phyloP scores from a whole-genome alignment of 192 early-diverging fungal genomes.

The Backusella luteola region DNA sequence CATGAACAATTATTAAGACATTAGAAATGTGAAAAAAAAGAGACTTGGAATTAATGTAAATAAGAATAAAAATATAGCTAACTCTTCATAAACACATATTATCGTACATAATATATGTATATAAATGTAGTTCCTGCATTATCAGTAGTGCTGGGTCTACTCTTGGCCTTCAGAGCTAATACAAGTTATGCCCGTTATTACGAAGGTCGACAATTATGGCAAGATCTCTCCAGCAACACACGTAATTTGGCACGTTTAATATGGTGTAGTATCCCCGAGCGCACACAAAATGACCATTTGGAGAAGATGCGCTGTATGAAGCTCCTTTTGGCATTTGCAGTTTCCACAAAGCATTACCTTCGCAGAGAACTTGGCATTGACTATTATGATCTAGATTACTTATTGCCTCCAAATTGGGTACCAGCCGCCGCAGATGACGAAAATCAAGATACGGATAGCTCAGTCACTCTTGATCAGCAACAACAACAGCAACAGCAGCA shows the following conservation, averaged over 20 bases:
- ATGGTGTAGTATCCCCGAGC: conserved; percentile 61
- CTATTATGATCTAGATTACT: conserved; percentile 57
- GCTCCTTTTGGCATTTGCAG: conserved; percentile 52
- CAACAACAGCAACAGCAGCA: background rate
- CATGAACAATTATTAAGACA: background rate
- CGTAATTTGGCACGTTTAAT: conserved; percentile 70
- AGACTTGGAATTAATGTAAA: background rate
- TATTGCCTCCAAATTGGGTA: conserved; percentile 54
- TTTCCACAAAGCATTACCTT: conserved; percentile 58
- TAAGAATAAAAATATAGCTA: background rate
- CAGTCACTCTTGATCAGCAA: conserved; percentile 8
- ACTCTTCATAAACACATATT: background rate
- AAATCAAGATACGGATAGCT: conserved; percentile 29
- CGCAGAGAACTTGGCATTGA: conserved; percentile 58
- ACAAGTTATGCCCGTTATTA: conserved; percentile 72
- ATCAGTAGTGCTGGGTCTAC: conserved; percentile 59
- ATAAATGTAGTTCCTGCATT: conserved; percentile 24
- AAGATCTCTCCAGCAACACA: conserved; percentile 54
- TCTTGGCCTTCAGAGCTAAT: conserved; percentile 85
- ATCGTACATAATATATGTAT: background rate
- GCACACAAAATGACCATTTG: conserved; percentile 39
- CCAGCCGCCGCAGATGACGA: conserved; percentile 38
- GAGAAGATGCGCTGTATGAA: conserved; percentile 61
- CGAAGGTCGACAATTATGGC: conserved; percentile 80
- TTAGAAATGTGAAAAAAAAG: background rate